These are phyloP conservation scores for Eucalyptus sp. DNA, from an alignment of 345 rosid species.

Conservation along the genomic window DNA sequence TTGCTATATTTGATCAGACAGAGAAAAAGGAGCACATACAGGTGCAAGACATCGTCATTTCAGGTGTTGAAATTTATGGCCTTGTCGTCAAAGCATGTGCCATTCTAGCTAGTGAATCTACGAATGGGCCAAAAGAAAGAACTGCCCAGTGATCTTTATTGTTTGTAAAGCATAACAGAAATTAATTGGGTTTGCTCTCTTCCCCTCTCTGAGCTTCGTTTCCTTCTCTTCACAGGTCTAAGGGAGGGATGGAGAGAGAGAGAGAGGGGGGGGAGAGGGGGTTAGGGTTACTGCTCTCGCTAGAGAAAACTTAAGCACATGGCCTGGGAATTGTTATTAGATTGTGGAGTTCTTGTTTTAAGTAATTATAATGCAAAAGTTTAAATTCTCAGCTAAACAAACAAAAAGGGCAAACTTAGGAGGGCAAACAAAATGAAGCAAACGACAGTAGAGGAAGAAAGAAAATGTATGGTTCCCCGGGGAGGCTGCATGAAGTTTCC, in stretches of 20 bases:
- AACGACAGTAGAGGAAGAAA: neutral
- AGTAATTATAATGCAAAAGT: neutral
- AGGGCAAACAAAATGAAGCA: neutral
- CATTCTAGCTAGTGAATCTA: neutral
- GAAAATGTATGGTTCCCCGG: neutral
- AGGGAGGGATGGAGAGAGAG: neutral
- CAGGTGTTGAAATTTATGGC: neutral
- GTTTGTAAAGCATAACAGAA: neutral
- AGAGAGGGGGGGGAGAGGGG: accelerated
- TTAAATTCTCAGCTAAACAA: neutral
- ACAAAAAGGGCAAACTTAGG: neutral
- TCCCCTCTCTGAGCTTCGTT: neutral
- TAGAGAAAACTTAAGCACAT: neutral
- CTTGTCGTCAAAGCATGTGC: neutral
- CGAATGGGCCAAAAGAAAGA: neutral
- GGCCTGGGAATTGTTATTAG: neutral
- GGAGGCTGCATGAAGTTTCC: neutral
- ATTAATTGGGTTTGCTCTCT: neutral
- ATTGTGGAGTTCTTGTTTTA: neutral
- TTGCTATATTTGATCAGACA: neutral
- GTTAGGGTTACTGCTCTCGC: neutral
- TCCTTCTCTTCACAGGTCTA: neutral
- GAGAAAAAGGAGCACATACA: neutral
- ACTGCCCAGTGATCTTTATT: neutral
- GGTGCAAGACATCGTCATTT: neutral